phyloP scores from a whole-genome alignment of 495 filamentous ascomycete species.

The Aspergillus funiculosus region DNA sequence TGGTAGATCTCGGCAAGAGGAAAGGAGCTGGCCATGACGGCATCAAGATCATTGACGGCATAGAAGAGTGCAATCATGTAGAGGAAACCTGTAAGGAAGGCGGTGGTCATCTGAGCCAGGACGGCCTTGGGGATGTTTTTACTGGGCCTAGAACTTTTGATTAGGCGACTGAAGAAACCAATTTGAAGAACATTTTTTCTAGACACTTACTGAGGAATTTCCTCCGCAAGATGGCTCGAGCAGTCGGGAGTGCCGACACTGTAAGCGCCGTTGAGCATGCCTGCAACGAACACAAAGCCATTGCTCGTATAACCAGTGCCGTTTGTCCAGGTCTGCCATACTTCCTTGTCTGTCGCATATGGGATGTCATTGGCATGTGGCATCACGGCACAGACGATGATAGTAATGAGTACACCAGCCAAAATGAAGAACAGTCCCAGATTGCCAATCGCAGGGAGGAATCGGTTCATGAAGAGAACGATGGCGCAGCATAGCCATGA shows the following conservation, averaged over 20 bases:
- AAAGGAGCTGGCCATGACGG: constrained; percentile 46
- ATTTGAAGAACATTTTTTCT: no score
- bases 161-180: neutral
- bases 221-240: constrained; percentile 75
- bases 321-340: constrained; percentile 63
- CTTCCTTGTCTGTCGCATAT: constrained; percentile 52
- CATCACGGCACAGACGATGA: constrained; percentile 72
- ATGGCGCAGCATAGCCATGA: constrained; percentile 59
- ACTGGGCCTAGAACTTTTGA: constrained; percentile 26
- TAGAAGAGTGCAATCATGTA: constrained; percentile 53
- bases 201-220: constrained; percentile 62
- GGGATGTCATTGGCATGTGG: constrained; percentile 42
- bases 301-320: constrained; percentile 60
- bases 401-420: constrained; percentile 61
- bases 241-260: constrained; percentile 75
- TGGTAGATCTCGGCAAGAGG: constrained; percentile 73
- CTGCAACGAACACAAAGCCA: constrained; percentile 72
- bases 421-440: constrained; percentile 65
- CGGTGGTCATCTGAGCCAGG: constrained; percentile 44
- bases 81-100: constrained; percentile 44
- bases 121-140: constrained; percentile 48
- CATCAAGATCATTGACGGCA: constrained; percentile 38
- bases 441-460: constrained; percentile 60
- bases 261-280: constrained; percentile 83
- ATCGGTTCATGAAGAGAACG: constrained; percentile 64